phyloP scores from a whole-genome alignment of 2,329 filamentous ascomycete genomes.

The Cadophora malorum region DNA sequence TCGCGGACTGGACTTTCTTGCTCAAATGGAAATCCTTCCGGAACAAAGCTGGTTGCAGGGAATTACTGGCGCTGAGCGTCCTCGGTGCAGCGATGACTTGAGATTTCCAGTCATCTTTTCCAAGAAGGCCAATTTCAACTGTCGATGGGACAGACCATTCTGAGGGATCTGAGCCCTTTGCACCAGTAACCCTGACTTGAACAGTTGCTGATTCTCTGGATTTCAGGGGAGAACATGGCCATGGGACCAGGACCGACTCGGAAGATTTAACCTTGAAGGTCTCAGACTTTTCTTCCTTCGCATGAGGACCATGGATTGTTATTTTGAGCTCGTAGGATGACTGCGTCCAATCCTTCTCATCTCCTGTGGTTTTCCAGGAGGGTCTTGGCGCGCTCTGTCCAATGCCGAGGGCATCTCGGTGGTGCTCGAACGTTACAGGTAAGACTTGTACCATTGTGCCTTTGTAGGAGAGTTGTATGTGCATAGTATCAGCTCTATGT shows the following conservation, averaged over 20 bases:
- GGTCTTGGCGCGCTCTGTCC: slow-evolving; percentile 52
- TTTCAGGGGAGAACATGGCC: slow-evolving; percentile 48
- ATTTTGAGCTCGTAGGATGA: slow-evolving; percentile 53
- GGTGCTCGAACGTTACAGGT: slow-evolving; percentile 36
- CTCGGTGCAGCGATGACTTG: slow-evolving; percentile 29
- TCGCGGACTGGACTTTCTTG: slow-evolving; percentile 33
- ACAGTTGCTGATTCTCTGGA: slow-evolving; percentile 43
- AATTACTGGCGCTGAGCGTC: slow-evolving; percentile 34
- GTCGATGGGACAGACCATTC: slow-evolving; percentile 43
- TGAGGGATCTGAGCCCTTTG: slow-evolving; percentile 24
- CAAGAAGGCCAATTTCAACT: slow-evolving; percentile 47
- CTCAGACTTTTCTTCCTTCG: slow-evolving; percentile 4
- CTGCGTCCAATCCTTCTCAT: slow-evolving; percentile 51
- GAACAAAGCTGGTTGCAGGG: slow-evolving; percentile 44
- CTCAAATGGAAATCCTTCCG: slow-evolving; percentile 44
- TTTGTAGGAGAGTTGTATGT: background rate
- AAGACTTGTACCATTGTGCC: slow-evolving; percentile 25
- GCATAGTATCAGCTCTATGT: background rate
- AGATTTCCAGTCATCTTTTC: slow-evolving; percentile 28
- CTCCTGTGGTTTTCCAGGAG: slow-evolving; percentile 54
- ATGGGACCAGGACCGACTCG: slow-evolving; percentile 51
- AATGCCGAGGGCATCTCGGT: slow-evolving; percentile 50
- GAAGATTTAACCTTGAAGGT: slow-evolving; percentile 26
- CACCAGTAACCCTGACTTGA: slow-evolving; percentile 42
- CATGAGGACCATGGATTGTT: slow-evolving; percentile 30